Percentiles rank a stretch among this genome's conserved stretches.
Conservation (phyloP, 345 rosid species). For the Carallia brachiata region DNA sequence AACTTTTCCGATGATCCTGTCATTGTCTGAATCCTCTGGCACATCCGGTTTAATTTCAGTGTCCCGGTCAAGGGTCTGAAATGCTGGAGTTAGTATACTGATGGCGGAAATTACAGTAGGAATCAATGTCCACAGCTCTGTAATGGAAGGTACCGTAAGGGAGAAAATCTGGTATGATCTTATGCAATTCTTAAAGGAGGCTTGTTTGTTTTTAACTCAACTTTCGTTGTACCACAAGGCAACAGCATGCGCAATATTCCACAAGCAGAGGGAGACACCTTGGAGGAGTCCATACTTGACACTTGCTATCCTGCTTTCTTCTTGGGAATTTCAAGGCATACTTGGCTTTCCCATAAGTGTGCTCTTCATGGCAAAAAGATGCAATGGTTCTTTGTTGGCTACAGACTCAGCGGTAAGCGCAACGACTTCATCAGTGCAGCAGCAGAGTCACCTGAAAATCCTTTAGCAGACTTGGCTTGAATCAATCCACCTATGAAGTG, state of each 20-base stretch:
- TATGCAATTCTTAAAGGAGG: conserved; percentile 43
- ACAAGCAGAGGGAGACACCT: conserved; percentile 56
- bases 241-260: conserved; percentile 75
- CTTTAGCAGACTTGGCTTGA: conserved; percentile 68
- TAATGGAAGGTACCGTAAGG: conserved; percentile 67
- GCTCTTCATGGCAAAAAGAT: conserved; percentile 63
- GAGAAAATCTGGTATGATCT: conserved; percentile 71
- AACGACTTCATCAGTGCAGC: conserved; percentile 39
- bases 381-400: conserved; percentile 55
- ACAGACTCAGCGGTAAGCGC: conserved; percentile 55
- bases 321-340: conserved; percentile 33
- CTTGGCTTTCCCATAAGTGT: conserved; percentile 42
- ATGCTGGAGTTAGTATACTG: conserved; percentile 47
- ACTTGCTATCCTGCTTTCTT: conserved; percentile 41
- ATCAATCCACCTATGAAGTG: conserved; percentile 72
- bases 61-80: conserved; percentile 48
- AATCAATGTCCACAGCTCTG: conserved; percentile 65
- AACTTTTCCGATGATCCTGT: conserved; percentile 34
- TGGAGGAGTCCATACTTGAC: conserved; percentile 59
- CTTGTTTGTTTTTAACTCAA: conserved; percentile 36
- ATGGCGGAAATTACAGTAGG: conserved; percentile 57
- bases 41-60: conserved; percentile 51
- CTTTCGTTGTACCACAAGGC: conserved; percentile 65
- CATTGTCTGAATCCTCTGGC: conserved; percentile 18
- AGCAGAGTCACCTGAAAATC: conserved; percentile 56